Conservation (phyloP, 2,329 filamentous ascomycete species). For the Exophiala sp. region DNA sequence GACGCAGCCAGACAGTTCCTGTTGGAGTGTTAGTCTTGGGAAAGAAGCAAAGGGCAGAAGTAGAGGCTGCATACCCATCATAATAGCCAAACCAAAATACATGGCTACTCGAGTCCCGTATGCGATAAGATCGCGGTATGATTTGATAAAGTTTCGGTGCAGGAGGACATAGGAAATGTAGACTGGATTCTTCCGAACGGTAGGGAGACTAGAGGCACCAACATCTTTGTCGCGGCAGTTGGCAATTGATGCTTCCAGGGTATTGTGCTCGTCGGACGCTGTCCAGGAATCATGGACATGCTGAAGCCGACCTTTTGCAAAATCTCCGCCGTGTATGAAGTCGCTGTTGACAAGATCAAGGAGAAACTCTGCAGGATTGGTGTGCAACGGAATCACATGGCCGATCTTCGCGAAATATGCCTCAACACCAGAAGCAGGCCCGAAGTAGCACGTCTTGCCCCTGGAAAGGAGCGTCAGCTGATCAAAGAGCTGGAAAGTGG, state of each 20-base stretch:
- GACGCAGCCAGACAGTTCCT: constrained; percentile 74
- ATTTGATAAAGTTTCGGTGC: constrained; percentile 78
- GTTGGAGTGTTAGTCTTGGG: constrained; percentile 47
- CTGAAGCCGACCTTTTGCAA: constrained; percentile 47
- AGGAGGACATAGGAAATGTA: constrained; percentile 63
- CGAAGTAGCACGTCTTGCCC: constrained; percentile 71
- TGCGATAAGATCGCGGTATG: constrained; percentile 76
- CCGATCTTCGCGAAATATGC: constrained; percentile 63
- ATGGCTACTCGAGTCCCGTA: constrained; percentile 80
- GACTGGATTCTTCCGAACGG: constrained; percentile 2
- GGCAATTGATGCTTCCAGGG: not conserved
- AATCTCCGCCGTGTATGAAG: constrained; percentile 54
- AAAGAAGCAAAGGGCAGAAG: constrained; percentile 16
- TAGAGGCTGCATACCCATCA: constrained; percentile 8
- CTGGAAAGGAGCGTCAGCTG: constrained; percentile 70
- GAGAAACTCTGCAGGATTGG: constrained; percentile 76
- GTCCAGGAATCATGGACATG: constrained; percentile 57
- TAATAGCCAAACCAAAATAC: constrained; percentile 59
- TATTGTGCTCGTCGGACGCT: constrained; percentile 7
- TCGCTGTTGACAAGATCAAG: constrained; percentile 77
- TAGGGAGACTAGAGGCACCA: not conserved
- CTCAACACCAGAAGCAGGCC: constrained; percentile 56
- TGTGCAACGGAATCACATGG: constrained; percentile 62
- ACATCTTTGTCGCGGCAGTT: not conserved
- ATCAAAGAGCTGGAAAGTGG: constrained; percentile 77